phyloP scores from a whole-genome alignment of 352 stramenopile species.

The Plasmopara viticola region DNA sequence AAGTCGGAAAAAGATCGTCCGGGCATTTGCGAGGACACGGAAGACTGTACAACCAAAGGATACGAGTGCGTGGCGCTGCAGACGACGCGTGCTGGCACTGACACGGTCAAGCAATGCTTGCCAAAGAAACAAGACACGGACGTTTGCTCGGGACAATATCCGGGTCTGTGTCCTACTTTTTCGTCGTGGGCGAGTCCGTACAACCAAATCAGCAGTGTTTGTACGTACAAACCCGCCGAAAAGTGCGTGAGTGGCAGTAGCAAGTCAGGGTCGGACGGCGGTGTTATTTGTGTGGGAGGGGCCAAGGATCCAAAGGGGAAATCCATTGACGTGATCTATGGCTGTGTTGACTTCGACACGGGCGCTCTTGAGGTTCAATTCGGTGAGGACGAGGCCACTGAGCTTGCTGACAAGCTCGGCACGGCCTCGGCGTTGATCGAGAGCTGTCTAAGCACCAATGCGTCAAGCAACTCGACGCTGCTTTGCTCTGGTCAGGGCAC shows the following conservation, averaged over 20 bases:
- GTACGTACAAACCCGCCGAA: conserved; percentile 64
- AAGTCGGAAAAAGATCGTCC: conserved; percentile 26
- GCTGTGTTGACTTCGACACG: conserved; percentile 63
- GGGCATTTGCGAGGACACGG: conserved; percentile 51
- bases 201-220: conserved; percentile 73
- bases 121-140: conserved; percentile 51
- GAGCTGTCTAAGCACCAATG: conserved; percentile 43
- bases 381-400: conserved; percentile 42
- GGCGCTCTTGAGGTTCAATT: conserved; percentile 45
- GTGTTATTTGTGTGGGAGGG: conserved; percentile 46
- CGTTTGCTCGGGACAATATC: conserved; percentile 57
- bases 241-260: conserved; percentile 48
- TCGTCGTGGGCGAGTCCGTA: conserved; percentile 58
- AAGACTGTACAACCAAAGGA: conserved; percentile 39
- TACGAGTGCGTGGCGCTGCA: conserved; percentile 70
- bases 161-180: conserved; percentile 63
- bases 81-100: conserved; percentile 49
- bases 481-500: conserved; percentile 64
- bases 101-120: conserved; percentile 68
- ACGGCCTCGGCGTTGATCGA: conserved; percentile 38
- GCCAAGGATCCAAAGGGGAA: conserved; percentile 36
- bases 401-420: conserved; percentile 45
- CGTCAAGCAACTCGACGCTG: conserved; percentile 38
- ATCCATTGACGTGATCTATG: conserved; percentile 55
- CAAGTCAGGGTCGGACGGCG: conserved; percentile 33